Percentiles rank a stretch among this genome's conserved stretches.
Conservation (phyloP, 768 basidiomycete species). For the Plicaturopsis crispa region DNA sequence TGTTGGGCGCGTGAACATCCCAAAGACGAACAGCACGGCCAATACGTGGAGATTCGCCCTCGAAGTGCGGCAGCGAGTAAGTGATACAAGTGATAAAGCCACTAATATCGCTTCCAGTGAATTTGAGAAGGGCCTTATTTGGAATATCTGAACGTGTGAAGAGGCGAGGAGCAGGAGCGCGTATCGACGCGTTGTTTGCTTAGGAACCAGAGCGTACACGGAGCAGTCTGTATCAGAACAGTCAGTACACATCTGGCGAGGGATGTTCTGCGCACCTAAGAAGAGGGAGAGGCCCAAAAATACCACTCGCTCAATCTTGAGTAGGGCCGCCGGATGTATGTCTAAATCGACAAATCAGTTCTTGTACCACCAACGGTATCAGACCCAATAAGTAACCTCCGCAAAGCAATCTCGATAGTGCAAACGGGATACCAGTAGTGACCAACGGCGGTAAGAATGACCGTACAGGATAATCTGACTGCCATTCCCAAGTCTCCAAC, state of each 20-base stretch:
- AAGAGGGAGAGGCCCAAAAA: slow-evolving; percentile 23
- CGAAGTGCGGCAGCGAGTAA: slow-evolving; percentile 4
- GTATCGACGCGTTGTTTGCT: slow-evolving; percentile 11
- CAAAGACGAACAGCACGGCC: slow-evolving; percentile 18
- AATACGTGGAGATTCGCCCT: slow-evolving; percentile 14
- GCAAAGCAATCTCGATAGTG: slow-evolving; percentile 9
- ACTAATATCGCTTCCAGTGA: slow-evolving; percentile 25
- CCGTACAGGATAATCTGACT: slow-evolving; percentile 22
- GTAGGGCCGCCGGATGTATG: too few species aligned
- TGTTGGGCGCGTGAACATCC: slow-evolving; percentile 27
- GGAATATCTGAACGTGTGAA: slow-evolving; percentile 29
- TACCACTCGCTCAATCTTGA: slow-evolving; percentile 20
- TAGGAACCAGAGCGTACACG: slow-evolving; percentile 13
- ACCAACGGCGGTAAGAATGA: slow-evolving; percentile 23
- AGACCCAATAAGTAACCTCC: slow-evolving; percentile 14
- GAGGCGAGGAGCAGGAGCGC: slow-evolving; percentile 23
- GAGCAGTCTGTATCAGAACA: slow-evolving; percentile 17
- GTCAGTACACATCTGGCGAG: not conserved
- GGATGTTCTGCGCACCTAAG: slow-evolving; percentile 19
- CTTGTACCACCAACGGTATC: slow-evolving; percentile 1
- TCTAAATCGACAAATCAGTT: slow-evolving; percentile 7
- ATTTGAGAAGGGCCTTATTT: slow-evolving; percentile 32
- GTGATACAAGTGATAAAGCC: slow-evolving; percentile 18
- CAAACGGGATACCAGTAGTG: slow-evolving; percentile 26
- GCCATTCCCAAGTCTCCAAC: slow-evolving; percentile 31